Evolutionary conservation across 116 monocot species (phyloP), one percentile per base, ranked within the genome.

Genomic region (Iris pallida): DNA sequence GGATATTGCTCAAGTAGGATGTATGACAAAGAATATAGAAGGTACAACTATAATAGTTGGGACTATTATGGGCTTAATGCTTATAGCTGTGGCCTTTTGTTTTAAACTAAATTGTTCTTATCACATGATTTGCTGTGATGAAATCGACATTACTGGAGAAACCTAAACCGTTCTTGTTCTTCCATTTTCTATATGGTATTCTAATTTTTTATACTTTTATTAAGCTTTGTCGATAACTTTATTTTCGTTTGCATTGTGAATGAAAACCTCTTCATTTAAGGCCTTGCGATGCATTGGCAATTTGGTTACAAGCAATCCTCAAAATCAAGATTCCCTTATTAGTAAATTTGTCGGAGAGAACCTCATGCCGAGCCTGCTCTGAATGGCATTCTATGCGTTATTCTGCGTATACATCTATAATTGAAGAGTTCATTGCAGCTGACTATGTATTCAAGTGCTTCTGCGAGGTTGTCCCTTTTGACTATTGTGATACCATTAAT

Each of bases 381-480:
- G 41, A 92, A 84, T 88, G 85, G 84, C 14, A 88, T 98, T 67
- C 85, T 98, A 11, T 81, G 86, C 58, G 80, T 98, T 14, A 75
- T 74, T 69, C 75, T 98, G 76, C 85, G 86, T 11, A n/a, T n/a
- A 82, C 93, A 17, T 73, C 83, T 66, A 72, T 70, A 4, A 44
- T 83, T 30, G 90, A 85, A 65, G 98, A 98, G 78, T 98, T 98
- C 61, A 61, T 88, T 56, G 85, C 93, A 71, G 98, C 93, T 17
- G 84, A 90, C 73, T 86, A 88, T 80, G 90, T 90, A 57, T 80
- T 93, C 78, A 88, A 83, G 78, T 86, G 88, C 72, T 98, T 98
- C 68, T 98, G 98, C 70, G 86, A 98, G 98, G 98, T 98, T 72
- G 17, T 61, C 52, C 18, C 49, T 59, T 74, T 55, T 52, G 6